Conservation (phyloP, 768 basidiomycete species). For the Macrocybe gigantea region DNA sequence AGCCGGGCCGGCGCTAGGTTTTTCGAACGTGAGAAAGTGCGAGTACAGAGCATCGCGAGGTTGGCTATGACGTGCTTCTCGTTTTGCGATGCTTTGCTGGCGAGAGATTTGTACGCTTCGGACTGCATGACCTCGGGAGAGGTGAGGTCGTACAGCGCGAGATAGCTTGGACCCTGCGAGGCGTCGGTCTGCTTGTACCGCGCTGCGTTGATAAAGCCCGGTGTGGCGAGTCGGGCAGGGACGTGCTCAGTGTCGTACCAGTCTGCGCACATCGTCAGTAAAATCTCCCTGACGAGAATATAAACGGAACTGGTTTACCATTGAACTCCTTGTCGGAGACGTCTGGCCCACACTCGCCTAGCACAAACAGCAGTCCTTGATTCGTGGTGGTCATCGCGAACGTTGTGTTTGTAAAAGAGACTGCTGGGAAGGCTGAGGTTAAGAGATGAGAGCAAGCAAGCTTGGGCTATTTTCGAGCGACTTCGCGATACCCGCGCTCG, state of each 20-base stretch:
- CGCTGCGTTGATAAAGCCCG: conserved; percentile 18
- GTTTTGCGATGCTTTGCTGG: conserved; percentile 15
- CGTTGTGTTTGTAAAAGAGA: neutral
- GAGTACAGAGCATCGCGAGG: conserved; percentile 18
- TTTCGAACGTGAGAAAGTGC: conserved; percentile 9
- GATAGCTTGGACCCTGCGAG: conserved; percentile 17
- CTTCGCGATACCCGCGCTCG: neutral
- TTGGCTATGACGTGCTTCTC: conserved; percentile 19
- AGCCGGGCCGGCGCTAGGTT: conserved; percentile 4
- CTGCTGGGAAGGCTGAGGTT: neutral
- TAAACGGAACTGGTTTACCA: conserved; percentile 9
- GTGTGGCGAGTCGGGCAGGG: conserved; percentile 20
- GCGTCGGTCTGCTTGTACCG: conserved; percentile 22
- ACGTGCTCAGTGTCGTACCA: conserved; percentile 29
- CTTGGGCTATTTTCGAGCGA: neutral
- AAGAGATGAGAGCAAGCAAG: neutral
- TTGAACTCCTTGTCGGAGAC: conserved; percentile 23
- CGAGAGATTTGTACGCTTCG: conserved; percentile 18
- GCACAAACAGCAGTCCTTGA: conserved; percentile 25
- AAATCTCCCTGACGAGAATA: neutral
- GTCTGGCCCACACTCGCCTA: conserved; percentile 17
- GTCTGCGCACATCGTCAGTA: conserved; percentile 11
- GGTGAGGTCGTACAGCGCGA: conserved; percentile 24
- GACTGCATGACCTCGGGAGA: conserved; percentile 14
- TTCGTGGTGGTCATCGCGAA: neutral